Conservation (phyloP, 2,329 filamentous ascomycete genomes). For the Colletotrichum sp. region DNA sequence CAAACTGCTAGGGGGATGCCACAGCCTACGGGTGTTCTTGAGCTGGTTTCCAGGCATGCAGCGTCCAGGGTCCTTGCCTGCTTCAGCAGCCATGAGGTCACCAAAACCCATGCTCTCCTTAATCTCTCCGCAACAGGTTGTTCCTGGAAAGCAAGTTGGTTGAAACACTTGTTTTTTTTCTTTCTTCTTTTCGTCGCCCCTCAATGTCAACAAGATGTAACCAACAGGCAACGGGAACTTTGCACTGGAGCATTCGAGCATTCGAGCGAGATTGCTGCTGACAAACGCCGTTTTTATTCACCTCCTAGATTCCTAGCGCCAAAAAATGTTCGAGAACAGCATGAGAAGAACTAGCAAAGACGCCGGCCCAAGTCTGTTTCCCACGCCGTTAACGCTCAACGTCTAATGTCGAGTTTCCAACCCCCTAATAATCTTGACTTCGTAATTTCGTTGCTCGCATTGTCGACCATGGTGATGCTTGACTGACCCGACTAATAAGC, state of each 20-base stretch:
- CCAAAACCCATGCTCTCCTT: slow-evolving; percentile 14
- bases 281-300: neutral
- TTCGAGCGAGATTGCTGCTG: neutral
- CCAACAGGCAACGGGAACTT: neutral
- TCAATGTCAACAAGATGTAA: neutral
- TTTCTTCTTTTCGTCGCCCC: neutral
- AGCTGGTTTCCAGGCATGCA: neutral
- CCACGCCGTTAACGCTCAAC: neutral
- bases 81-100: slow-evolving; percentile 14
- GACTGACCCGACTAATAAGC: neutral
- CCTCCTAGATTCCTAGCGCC: neutral
- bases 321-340: neutral
- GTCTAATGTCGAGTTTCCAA: neutral
- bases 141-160: slow-evolving; percentile 1
- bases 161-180: neutral
- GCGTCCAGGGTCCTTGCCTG: slow-evolving; percentile 12
- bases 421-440: neutral
- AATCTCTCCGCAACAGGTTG: slow-evolving; percentile 16
- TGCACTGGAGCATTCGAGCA: neutral
- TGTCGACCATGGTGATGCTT: neutral
- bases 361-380: neutral
- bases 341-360: neutral
- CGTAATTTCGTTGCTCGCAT: neutral
- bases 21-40: neutral
- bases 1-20: neutral